Base-by-base conservation (phyloP, 257 asterid genomes). In the Buddleja alternifolia region DNA sequence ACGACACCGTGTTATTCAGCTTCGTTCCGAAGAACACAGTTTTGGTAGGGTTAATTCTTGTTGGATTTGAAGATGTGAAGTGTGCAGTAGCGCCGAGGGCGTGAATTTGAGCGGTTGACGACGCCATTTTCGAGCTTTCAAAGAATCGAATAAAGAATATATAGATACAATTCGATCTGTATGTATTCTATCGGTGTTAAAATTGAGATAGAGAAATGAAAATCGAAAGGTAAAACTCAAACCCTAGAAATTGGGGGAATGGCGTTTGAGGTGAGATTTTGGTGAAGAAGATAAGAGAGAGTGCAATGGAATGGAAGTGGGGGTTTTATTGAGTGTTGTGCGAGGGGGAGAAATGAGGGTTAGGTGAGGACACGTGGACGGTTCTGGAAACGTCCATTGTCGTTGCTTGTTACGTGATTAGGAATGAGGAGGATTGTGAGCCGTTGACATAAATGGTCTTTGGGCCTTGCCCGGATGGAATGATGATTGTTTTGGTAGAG, bases 61-160 rank as follows among this genome's bases (percentile, higher is more conserved):
- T 4, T 1, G 68, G 72, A 0, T 44, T 80, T 6, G 80, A n/a
- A 44, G 90, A 55, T 37, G 88, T 46, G 29, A 80, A 68, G 24
- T 73, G 79, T 25, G 80, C 67, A 11, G 83, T 59, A 63, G 88
- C 84, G 2, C 90, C 90, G 7, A 84, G 85, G 50, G 88, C 83
- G 71, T 86, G 87, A 60, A 89, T 79, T 74, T 84, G 91, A 67
- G 94, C 87, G 15, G 88, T 57, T 14, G 90, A 86, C 15, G 90
- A 78, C 20, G 90, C 81, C 90, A 82, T 85, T 34, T 58, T 61
- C 17, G 44, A 29, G 44, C 10, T 15, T 9, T 21, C 10, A 21
- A 42, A 19, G 56, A 45, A 39, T 15, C 48, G 46, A 12, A 20
- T 23, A 7, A 17, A 44, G 24, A 12, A 12, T 19, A 16, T 14